phyloP scores from a whole-genome alignment of 306 rosid species.

The Fagus sylvatica region DNA sequence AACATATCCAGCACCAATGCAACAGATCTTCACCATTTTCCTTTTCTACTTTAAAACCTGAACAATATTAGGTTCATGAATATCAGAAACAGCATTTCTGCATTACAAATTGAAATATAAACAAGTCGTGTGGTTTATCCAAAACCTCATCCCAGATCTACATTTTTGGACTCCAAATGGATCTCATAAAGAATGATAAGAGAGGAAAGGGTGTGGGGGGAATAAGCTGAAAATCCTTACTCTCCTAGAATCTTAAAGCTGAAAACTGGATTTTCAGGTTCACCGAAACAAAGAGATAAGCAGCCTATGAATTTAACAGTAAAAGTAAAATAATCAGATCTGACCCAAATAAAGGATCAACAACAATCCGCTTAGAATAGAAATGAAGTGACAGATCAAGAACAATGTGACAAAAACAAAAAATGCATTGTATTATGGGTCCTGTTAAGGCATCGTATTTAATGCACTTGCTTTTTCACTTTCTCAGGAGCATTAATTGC shows the following conservation, averaged over 20 bases:
- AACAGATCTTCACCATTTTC: slow-evolving; percentile 98
- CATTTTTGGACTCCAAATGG: background rate
- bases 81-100: slow-evolving; percentile 24
- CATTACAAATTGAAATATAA: background rate
- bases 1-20: slow-evolving; percentile 99
- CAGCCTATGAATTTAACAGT: slow-evolving; percentile 3
- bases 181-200: background rate
- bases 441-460: too few species aligned
- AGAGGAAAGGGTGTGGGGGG: background rate
- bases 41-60: slow-evolving; percentile 44
- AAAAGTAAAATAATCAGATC: slow-evolving; percentile 33
- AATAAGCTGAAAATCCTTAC: too few species aligned
- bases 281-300: background rate
- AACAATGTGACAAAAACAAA: slow-evolving; percentile 3
- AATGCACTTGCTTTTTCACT: too few species aligned
- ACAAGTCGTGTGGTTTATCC: background rate
- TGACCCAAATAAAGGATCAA: slow-evolving; percentile 19
- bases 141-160: slow-evolving; percentile 12
- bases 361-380: slow-evolving; percentile 1
- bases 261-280: background rate
- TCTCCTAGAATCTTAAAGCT: background rate
- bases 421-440: background rate
- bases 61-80: slow-evolving; percentile 24
- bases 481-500: too few species aligned
- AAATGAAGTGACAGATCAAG: slow-evolving; percentile 31